A percentile compares a stretch with the other conserved stretches of the same genome.
Evolutionary conservation across 805 yeast species (phyloP).

Genomic region (Metschnikowia borealis): DNA sequence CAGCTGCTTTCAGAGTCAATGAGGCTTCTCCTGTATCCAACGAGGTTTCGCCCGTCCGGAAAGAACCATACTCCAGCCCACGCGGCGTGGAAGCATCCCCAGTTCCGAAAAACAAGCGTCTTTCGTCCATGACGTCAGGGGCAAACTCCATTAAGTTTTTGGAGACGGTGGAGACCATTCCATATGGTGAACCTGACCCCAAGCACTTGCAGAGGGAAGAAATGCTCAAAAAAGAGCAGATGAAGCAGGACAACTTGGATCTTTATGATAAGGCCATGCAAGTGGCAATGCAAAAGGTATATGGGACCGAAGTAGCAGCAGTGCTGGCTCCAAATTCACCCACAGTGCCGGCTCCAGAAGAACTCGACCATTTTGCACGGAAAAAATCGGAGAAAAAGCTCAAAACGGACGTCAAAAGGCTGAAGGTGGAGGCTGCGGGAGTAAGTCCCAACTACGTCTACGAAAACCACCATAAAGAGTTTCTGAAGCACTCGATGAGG

Average conservation of each 20-base stretch:
- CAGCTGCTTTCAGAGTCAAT: constrained; percentile 4
- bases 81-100: constrained; percentile 3
- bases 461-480: constrained; percentile 18
- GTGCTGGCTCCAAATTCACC: neutral
- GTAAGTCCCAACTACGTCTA: constrained; percentile 15
- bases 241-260: constrained; percentile 40
- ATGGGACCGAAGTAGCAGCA: constrained; percentile 30
- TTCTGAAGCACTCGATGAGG: constrained; percentile 14
- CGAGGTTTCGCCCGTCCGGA: neutral
- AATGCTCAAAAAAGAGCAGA: constrained; percentile 11
- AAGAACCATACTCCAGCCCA: neutral
- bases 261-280: constrained; percentile 53
- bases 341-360: neutral
- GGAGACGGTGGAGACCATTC: constrained; percentile 37
- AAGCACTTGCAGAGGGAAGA: constrained; percentile 9
- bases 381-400: constrained; percentile 12
- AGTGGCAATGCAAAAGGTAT: constrained; percentile 54
- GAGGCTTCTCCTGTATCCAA: neutral
- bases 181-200: constrained; percentile 9
- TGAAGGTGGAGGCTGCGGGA: constrained; percentile 13
- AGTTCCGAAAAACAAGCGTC: constrained; percentile 10
- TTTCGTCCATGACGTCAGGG: constrained; percentile 20
- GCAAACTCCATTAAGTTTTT: constrained; percentile 35
- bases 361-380: constrained; percentile 7
- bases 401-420: constrained; percentile 10